These are phyloP conservation scores for Pleurotus cornucopiae DNA, from an alignment of 768 basidiomycete genomes.

Conservation along the genomic window DNA sequence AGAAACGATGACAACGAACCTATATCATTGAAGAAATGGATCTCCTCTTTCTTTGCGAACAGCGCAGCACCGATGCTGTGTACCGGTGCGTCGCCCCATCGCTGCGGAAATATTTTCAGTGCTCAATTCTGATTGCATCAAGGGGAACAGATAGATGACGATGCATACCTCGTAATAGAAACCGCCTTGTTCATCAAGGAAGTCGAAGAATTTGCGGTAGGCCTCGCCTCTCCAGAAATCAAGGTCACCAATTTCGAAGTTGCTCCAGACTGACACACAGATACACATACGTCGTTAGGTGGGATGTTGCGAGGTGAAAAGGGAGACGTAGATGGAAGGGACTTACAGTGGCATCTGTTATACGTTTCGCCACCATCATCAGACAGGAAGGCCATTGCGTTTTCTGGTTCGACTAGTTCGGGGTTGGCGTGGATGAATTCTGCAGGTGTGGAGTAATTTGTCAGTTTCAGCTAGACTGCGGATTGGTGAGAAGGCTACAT, in stretches of 20 bases:
- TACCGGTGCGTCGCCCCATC: conserved; percentile 92
- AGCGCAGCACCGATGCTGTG: conserved; percentile 90
- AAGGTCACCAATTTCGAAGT: conserved; percentile 87
- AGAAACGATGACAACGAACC: conserved; percentile 27
- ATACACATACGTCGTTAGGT: no score
- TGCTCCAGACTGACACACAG: conserved; percentile 73
- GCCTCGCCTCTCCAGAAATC: conserved; percentile 82
- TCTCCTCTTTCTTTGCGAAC: conserved; percentile 82
- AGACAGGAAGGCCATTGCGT: conserved; percentile 78
- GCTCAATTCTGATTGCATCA: not conserved
- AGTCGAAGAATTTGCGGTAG: conserved; percentile 81
- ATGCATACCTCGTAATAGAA: conserved; percentile 79
- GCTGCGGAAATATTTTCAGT: conserved; percentile 30
- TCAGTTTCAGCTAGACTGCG: not conserved
- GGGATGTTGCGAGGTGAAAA: no score
- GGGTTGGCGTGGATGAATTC: conserved; percentile 72
- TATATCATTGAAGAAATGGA: conserved; percentile 95
- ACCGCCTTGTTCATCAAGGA: conserved; percentile 74
- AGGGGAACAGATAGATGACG: not conserved
- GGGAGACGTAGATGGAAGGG: no score
- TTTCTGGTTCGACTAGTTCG: conserved; percentile 56
- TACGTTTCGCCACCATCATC: conserved; percentile 72
- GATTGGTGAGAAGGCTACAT: conserved; percentile 14
- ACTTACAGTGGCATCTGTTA: conserved; percentile 71
- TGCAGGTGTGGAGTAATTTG: conserved; percentile 21